These are phyloP conservation scores for Fusarium pseudonygamai DNA, from an alignment of 2,329 filamentous ascomycete genomes.

Conservation along the genomic window DNA sequence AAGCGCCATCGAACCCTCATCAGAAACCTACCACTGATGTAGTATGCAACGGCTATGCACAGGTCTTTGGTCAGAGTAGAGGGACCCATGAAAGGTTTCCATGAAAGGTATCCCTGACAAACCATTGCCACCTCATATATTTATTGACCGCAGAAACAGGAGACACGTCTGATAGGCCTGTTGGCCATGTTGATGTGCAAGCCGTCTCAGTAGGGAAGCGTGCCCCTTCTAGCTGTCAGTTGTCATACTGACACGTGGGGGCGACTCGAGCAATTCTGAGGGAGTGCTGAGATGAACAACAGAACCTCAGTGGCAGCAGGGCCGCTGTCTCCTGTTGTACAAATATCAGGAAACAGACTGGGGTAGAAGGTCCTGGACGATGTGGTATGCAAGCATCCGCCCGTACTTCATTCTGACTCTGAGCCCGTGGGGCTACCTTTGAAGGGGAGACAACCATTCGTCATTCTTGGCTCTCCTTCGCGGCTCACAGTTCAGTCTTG, in stretches of 20 bases:
- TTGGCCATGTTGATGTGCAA: constrained; percentile 21
- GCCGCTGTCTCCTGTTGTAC: constrained; percentile 36
- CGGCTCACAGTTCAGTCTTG: constrained; percentile 19
- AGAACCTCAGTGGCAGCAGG: constrained; percentile 20
- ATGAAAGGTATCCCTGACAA: constrained; percentile 2
- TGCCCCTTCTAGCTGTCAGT: constrained; percentile 28
- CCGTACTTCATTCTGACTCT: constrained; percentile 35
- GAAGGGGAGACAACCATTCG: constrained; percentile 30
- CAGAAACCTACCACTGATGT: constrained; percentile 18
- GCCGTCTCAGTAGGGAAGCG: constrained; percentile 12
- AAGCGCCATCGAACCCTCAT: constrained; percentile 27
- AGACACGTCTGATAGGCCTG: constrained; percentile 10
- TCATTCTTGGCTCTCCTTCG: constrained; percentile 7
- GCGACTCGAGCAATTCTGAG: constrained; percentile 36
- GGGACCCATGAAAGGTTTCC: not conserved
- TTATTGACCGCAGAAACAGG: not conserved
- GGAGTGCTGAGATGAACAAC: constrained; percentile 27
- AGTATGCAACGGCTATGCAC: constrained; percentile 34
- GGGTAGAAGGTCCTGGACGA: constrained; percentile 36
- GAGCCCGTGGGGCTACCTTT: constrained; percentile 33
- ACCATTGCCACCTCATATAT: constrained; percentile 6
- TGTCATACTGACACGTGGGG: constrained; percentile 41
- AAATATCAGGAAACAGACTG: constrained; percentile 35
- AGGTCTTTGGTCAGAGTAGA: constrained; percentile 24
- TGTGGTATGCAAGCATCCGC: constrained; percentile 42